Conservation (phyloP, 2,329 filamentous ascomycete genomes). For the Sarocladiaceae sp. region DNA sequence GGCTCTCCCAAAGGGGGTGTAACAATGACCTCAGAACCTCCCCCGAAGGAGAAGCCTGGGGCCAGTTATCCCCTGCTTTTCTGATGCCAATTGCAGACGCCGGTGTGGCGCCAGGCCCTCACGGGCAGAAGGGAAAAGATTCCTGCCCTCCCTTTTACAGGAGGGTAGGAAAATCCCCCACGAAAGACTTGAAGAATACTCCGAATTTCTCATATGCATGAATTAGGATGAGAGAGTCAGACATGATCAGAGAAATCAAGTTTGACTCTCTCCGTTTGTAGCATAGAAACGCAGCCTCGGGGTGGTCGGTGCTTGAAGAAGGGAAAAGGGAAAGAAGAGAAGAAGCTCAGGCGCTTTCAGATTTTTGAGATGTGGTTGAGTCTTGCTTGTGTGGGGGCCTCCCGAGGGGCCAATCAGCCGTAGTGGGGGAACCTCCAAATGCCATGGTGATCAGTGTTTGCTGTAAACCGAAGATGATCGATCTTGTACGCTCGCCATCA, state of each 20-base stretch:
- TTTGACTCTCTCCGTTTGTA: constrained; percentile 62
- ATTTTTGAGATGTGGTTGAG: neutral
- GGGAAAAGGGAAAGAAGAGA: constrained; percentile 22
- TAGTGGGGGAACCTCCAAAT: too few species aligned
- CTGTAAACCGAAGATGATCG: too few species aligned
- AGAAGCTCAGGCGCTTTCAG: constrained; percentile 1
- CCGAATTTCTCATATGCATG: constrained; percentile 96
- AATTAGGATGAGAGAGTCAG: neutral
- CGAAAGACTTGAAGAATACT: constrained; percentile 73
- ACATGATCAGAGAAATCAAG: constrained; percentile 12
- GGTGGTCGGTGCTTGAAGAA: constrained; percentile 68
- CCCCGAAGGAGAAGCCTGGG: constrained; percentile 15
- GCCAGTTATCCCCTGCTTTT: constrained; percentile 43
- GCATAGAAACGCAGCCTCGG: constrained; percentile 96
- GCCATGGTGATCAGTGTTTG: neutral
- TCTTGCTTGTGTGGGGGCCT: neutral
- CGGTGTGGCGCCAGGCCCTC: constrained; percentile 76
- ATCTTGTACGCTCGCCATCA: too few species aligned
- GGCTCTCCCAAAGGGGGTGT: constrained; percentile 42
- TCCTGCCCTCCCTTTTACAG: too few species aligned
- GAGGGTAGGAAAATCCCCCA: too few species aligned
- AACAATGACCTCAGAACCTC: constrained; percentile 12
- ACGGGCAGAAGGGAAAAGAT: constrained; percentile 60
- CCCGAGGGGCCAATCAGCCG: constrained; percentile 3
- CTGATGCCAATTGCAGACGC: constrained; percentile 87